Evolutionary conservation across 768 basidiomycete species (phyloP), one percentile per base, ranked within the genome.

Genomic region (Guyanaporus albipodus): DNA sequence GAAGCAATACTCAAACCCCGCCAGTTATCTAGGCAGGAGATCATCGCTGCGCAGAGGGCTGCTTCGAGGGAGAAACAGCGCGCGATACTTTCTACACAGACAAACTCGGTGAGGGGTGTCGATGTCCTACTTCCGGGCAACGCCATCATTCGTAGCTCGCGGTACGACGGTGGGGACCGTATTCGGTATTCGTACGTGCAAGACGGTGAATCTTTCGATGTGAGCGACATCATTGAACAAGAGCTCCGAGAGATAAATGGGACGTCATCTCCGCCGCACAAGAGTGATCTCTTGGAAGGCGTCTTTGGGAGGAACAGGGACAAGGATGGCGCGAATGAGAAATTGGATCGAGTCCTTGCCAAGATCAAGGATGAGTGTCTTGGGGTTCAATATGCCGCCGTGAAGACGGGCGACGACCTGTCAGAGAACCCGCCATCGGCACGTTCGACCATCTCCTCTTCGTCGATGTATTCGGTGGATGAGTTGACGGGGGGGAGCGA

Each of bases 131-230:
- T 97, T 2, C 88, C 89, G 2, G 89, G 90, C 6, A 87, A 87
- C 50, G 88, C 82, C 0, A 80, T 89, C 59, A 75, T 98, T 9
- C 85, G 95, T 24, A 93, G 91, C 57, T 83, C 87, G 6, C 75
- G 91, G 7, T 82, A 83, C 52, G 80, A 90, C 18, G 62, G 68
- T 6, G 80, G 77, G 33, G 86, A 90, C 53, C 72, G 74, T 37
- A 85, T 92, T 70, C 84, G 94, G 0, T 99, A 99, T 64, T 96
- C 94, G 31, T 97, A 91, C 63, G 87, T 97, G 33, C 85, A 91
- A 52, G 91, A 93, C 51, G 95, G 93, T 3, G 90, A 90, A 68
- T 87, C 86, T 0, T 87, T 84, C 58, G 95, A 98, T 64, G 91
- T 98, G 62, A 92, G 90, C 58, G 87, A 95, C 52, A 85, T 96